These are phyloP conservation scores for Arctium lappa DNA, from an alignment of 129 eudicot species.

Conservation along the genomic window DNA sequence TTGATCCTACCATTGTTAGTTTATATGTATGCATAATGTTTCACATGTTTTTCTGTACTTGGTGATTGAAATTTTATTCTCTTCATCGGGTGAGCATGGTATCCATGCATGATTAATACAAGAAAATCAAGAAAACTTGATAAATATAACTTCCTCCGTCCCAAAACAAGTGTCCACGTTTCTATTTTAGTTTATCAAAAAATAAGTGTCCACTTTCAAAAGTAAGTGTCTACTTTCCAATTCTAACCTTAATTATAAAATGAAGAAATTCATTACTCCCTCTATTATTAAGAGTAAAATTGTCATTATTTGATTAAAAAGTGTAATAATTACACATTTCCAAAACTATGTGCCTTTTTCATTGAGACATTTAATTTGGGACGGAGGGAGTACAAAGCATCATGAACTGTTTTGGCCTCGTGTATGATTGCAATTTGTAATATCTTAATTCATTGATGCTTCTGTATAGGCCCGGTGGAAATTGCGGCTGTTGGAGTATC, in stretches of 20 bases:
- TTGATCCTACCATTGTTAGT: neutral
- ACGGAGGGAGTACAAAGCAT: neutral
- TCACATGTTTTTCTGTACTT: neutral
- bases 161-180: neutral
- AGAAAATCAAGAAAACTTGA: neutral
- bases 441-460: neutral
- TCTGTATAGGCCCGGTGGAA: constrained; percentile 62
- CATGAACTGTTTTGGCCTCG: neutral
- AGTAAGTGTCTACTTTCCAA: neutral
- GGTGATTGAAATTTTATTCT: neutral
- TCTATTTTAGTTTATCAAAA: neutral
- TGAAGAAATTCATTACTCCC: neutral
- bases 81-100: neutral
- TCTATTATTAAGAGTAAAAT: neutral
- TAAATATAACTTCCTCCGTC: neutral
- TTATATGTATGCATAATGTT: neutral
- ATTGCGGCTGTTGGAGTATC: constrained; percentile 93
- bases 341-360: neutral
- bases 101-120: neutral
- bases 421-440: neutral
- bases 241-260: neutral
- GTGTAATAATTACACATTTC: neutral
- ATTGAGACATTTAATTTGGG: neutral
- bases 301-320: neutral
- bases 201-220: neutral